phyloP scores from a whole-genome alignment of 2,329 filamentous ascomycete species.

The Ophiostoma piceae region DNA sequence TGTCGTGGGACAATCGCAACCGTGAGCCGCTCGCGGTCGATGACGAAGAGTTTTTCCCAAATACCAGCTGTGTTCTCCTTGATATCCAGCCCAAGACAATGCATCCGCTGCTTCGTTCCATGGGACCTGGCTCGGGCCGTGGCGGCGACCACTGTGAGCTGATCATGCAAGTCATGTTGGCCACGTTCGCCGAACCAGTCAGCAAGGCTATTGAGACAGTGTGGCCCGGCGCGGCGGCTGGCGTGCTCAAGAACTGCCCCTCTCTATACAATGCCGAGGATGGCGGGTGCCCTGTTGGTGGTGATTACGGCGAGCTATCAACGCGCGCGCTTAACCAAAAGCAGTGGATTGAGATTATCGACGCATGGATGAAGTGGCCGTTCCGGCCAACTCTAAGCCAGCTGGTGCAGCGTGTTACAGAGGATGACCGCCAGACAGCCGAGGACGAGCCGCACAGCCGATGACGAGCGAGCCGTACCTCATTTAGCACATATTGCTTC shows the following conservation, averaged over 20 bases:
- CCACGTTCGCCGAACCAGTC: conserved; percentile 35
- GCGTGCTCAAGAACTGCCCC: conserved; percentile 45
- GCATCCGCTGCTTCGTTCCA: conserved; percentile 45
- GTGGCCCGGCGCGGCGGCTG: conserved; percentile 56
- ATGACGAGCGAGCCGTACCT: not conserved
- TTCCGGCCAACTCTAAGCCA: conserved; percentile 50
- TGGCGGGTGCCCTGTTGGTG: conserved; percentile 43
- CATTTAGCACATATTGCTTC: not conserved
- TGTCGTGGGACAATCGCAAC: conserved; percentile 64
- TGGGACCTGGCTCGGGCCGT: conserved; percentile 38
- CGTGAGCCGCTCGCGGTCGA: conserved; percentile 62
- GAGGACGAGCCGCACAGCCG: conserved; percentile 5
- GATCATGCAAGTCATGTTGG: conserved; percentile 43
- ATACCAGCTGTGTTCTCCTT: conserved; percentile 52
- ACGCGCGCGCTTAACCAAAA: conserved; percentile 46
- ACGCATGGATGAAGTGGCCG: conserved; percentile 61
- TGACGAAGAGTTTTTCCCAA: conserved; percentile 62
- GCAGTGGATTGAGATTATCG: conserved; percentile 55
- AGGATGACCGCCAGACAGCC: conserved; percentile 27
- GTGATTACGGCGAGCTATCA: conserved; percentile 38
- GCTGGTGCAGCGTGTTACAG: conserved; percentile 41
- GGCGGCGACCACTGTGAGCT: conserved; percentile 50
- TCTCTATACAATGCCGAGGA: conserved; percentile 44
- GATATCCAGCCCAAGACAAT: conserved; percentile 60
- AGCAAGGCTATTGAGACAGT: conserved; percentile 45